Base-by-base conservation (phyloP, 768 basidiomycete genomes). In the Candolleomyces efflorescens region DNA sequence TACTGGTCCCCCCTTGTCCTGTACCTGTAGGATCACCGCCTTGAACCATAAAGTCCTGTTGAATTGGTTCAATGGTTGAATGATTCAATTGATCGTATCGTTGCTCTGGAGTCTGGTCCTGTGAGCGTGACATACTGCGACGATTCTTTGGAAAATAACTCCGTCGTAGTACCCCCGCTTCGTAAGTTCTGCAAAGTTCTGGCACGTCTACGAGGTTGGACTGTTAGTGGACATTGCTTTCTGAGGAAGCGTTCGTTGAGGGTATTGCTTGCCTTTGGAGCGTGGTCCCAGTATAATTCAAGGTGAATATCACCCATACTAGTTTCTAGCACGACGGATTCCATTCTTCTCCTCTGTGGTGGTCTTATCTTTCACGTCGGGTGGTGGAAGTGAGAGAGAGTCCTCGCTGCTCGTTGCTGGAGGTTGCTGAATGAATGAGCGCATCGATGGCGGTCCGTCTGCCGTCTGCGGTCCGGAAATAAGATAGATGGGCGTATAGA, bases 31-130 rank as follows among this genome's bases (percentile, higher is more conserved):
- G 96, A 69, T 96, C 94, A 44, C 95, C 96, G 26, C 84, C 87
- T 75, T 99, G 96, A 15, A 97, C 86, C 96, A 98, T 98, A 67
- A 98, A 98, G 68, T 95, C 94, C 89, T 95, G n/a, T n/a, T n/a
- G n/a, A n/a, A n/a, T n/a, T n/a, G 9, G 65, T 20, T n/a, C n/a
- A n/a, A n/a, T 45, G 36, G 49, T 49, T 56, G 15, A 41, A 26
- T 32, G 7, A 5, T 32, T 32, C 32, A 11, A 32, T 32, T 5
- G 32, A n/a, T n/a, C n/a, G n/a, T n/a, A n/a, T n/a, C n/a, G n/a
- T n/a, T n/a, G n/a, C n/a, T n/a, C n/a, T n/a, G n/a, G n/a, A n/a
- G n/a, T n/a, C n/a, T n/a, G n/a, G n/a, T 32, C 11, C 32, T 39
- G 26, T 45, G 37, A 11, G 18, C 15, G 27, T 37, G 11, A 68